Evolutionary conservation across 148 eudicot genomes (phyloP), one percentile per base, ranked within the genome.

Genomic region (Vaccinium darrowii): DNA sequence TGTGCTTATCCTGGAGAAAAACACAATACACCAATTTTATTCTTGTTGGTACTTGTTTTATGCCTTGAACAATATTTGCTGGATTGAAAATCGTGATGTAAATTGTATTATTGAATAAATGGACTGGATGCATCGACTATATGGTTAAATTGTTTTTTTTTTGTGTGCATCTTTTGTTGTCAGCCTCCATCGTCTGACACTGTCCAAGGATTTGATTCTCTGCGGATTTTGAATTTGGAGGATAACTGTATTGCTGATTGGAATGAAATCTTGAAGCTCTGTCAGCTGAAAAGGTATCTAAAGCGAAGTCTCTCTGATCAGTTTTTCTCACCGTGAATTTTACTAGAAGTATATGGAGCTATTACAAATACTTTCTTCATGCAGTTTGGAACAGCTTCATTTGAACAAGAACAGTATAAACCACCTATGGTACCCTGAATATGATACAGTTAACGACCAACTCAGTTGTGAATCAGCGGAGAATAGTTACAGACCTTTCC

Each of bases 301-400:
- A 75, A 76, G 60, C 75, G 36, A 80, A 7, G 52, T 49, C 19
- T 23, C 18, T 53, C 21, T 73, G 18, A 11, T 85, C 83, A 33
- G 57, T 74, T 60, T 13, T 8, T 69, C 58, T 43, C 80, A 23
- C 30, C 51, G 60, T 33, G 8, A 27, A 57, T 80, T 62, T 62
- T 33, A 8, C 14, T 14, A 30, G 71, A 76, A 60, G 25, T 54
- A 76, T 11, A 60, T 30, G 60, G 12, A 84, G 65, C 79, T 85
- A 52, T 84, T 83, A 63, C 47, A 19, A 69, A 84, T 57, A 11
- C 65, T 82, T 78, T 57, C 30, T 80, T 53, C 79, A 47, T 88
- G 82, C 86, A 97, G 99, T 82, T 91, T 97, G 92, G 94, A 90
- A 91, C 94, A 90, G 92, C 94, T 97, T 87, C 89, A 93, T 88